Base-by-base conservation (phyloP, 2,329 filamentous ascomycete species). In the Fusarium protoensiforme region DNA sequence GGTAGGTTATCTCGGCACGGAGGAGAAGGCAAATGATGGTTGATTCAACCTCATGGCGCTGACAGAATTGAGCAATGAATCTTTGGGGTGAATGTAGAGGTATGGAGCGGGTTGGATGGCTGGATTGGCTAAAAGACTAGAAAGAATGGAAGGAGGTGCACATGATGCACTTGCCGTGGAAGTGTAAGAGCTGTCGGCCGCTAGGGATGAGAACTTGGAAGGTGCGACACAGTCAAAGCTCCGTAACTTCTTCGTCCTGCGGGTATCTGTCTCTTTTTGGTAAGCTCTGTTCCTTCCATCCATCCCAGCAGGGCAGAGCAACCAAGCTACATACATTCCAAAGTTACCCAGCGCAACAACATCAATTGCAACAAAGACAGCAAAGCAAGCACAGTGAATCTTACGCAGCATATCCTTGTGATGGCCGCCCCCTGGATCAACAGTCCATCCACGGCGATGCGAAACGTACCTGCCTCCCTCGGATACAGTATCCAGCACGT, bases 51-150 rank as follows among this genome's bases (percentile, higher is more conserved):
- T n/a, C 31, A 57, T 22, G 54, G 54, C 54, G n/a, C 35, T 38
- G 48, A 46, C 48, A 38, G 62, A 35, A 41, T 24, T 57, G 64
- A 48, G 68, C 68, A 68, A 27, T 48, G 24, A 18, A 29, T 29
- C 68, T 48, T 54, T 64, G 64, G 65, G 51, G 61, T 41, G 63
- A 27, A 29, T 31, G 27, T 24, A 41, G 2, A 9, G 8, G 27
- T 24, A 29, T 41, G n/a, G 38, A 41, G 41, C 24, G 35, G 16
- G 16, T 38, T 18, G 14, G 20, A 46, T 46, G 41, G 41, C 46
- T 51, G 46, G 46, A 51, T 29, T 51, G 46, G 46, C 29, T 51
- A 27, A 22, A 46, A 31, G 46, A 31, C 24, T 31, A 51, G 46
- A 51, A 51, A 51, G 46, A 51, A 51, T 51, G 46, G 46, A 51